Percentiles rank a stretch among this genome's conserved stretches.
Evolutionary conservation across 371 early-diverging fungal species (phyloP).

Genomic region (Mucor saturninus): DNA sequence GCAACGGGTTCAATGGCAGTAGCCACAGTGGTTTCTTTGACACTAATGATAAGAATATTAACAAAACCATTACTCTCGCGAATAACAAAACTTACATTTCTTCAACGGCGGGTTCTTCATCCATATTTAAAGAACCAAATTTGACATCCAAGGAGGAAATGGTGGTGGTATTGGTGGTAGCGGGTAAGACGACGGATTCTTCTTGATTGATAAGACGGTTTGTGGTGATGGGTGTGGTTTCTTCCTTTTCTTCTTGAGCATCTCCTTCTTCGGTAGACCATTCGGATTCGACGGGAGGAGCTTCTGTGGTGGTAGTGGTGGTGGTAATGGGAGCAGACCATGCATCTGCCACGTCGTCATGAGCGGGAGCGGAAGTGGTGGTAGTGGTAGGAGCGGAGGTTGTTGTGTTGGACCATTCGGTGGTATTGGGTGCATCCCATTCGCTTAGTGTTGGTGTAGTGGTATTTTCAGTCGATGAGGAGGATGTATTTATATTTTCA

Average conservation of each 20-base stretch:
- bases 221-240: slow-evolving; percentile 14
- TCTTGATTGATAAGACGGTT: slow-evolving; percentile 78
- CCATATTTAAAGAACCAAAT: slow-evolving; percentile 80
- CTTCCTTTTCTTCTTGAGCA: slow-evolving; percentile 5
- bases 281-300: neutral
- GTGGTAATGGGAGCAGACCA: slow-evolving; percentile 27
- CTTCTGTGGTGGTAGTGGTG: slow-evolving; percentile 3
- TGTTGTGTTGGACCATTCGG: slow-evolving; percentile 9
- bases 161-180: slow-evolving; percentile 38
- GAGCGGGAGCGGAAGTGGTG: slow-evolving; percentile 5
- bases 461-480: slow-evolving; percentile 1
- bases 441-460: slow-evolving; percentile 20
- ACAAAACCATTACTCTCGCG: neutral
- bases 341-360: slow-evolving; percentile 9
- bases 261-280: neutral
- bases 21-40: slow-evolving; percentile 12
- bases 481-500: slow-evolving; percentile 3
- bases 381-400: slow-evolving; percentile 18
- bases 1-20: neutral
- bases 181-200: slow-evolving; percentile 87
- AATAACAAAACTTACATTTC: slow-evolving; percentile 13
- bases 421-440: slow-evolving; percentile 23
- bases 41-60: slow-evolving; percentile 13
- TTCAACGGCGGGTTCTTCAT: slow-evolving; percentile 30
- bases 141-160: slow-evolving; percentile 71